phyloP scores from a whole-genome alignment of 805 yeast genomes.

The Spencermartinsiella europaea region DNA sequence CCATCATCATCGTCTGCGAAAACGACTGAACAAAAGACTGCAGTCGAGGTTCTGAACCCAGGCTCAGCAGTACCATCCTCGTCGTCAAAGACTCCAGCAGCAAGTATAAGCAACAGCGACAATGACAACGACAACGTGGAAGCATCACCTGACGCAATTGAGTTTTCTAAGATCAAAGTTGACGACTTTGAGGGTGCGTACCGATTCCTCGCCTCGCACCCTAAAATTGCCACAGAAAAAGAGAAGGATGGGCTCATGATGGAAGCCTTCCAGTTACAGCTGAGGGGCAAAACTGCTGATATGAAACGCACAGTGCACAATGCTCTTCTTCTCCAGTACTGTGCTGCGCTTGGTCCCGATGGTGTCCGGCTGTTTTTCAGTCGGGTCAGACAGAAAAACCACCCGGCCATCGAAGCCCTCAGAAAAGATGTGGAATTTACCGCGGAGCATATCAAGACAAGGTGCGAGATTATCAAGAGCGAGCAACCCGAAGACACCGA shows the following conservation, averaged over 20 bases:
- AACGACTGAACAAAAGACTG: neutral
- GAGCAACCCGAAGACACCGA: slow-evolving; percentile 33
- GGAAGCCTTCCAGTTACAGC: slow-evolving; percentile 83
- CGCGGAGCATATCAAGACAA: slow-evolving; percentile 61
- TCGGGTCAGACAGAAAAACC: slow-evolving; percentile 47
- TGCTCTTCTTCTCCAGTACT: slow-evolving; percentile 72
- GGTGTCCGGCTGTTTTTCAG: slow-evolving; percentile 65
- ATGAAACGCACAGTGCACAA: slow-evolving; percentile 73
- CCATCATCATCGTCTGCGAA: too few relatives aligned
- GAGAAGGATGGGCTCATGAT: slow-evolving; percentile 90
- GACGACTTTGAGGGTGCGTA: slow-evolving; percentile 47
- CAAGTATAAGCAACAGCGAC: slow-evolving; percentile 15
- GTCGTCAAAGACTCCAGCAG: slow-evolving; percentile 1
- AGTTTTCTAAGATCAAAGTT: slow-evolving; percentile 54
- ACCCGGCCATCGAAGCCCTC: slow-evolving; percentile 69
- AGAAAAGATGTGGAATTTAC: slow-evolving; percentile 70
- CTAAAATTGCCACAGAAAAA: slow-evolving; percentile 66
- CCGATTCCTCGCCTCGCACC: slow-evolving; percentile 47
- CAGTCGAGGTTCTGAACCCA: slow-evolving; percentile 34
- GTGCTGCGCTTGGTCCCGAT: slow-evolving; percentile 39
- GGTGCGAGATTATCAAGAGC: slow-evolving; percentile 69
- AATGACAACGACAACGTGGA: slow-evolving; percentile 23
- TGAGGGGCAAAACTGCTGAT: slow-evolving; percentile 49
- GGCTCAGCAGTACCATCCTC: neutral
- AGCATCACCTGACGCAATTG: slow-evolving; percentile 57